These are phyloP conservation scores for Berberis thunbergii DNA, from an alignment of 164 flowering plant genomes.

Conservation along the genomic window DNA sequence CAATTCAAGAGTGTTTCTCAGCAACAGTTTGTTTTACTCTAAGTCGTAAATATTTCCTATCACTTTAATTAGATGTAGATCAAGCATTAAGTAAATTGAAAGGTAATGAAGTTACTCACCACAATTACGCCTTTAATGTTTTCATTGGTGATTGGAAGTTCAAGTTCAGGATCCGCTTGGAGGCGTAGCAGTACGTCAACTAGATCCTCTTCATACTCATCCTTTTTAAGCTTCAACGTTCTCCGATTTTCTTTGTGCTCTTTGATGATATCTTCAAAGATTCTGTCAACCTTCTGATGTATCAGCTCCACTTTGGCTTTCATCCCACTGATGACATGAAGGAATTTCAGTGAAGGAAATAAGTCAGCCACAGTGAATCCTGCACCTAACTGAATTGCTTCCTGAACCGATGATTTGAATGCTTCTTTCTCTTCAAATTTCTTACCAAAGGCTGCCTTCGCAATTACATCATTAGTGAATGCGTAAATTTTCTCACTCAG, in stretches of 20 bases:
- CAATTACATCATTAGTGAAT: conserved; percentile 8
- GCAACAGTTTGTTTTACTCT: too few relatives aligned
- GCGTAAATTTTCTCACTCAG: background rate
- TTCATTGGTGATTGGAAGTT: conserved; percentile 16
- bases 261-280: conserved; percentile 16
- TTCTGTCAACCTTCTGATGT: conserved; percentile 14
- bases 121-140: conserved; percentile 24
- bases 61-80: background rate
- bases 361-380: conserved; percentile 13
- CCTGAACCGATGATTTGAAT: conserved; percentile 9
- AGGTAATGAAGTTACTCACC: conserved; percentile 6
- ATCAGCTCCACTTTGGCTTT: conserved; percentile 14
- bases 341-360: conserved; percentile 19
- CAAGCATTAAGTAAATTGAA: background rate
- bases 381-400: background rate
- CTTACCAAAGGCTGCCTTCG: conserved; percentile 19
- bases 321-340: conserved; percentile 16
- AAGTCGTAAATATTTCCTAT: background rate
- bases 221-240: background rate
- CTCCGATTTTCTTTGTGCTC: conserved; percentile 10
- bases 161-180: conserved; percentile 10
- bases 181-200: conserved; percentile 21
- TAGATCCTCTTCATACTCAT: conserved; percentile 10
- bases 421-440: conserved; percentile 12
- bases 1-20: too few relatives aligned